Conservation (phyloP, 2,329 filamentous ascomycete genomes). For the Epicoccum nigrum region DNA sequence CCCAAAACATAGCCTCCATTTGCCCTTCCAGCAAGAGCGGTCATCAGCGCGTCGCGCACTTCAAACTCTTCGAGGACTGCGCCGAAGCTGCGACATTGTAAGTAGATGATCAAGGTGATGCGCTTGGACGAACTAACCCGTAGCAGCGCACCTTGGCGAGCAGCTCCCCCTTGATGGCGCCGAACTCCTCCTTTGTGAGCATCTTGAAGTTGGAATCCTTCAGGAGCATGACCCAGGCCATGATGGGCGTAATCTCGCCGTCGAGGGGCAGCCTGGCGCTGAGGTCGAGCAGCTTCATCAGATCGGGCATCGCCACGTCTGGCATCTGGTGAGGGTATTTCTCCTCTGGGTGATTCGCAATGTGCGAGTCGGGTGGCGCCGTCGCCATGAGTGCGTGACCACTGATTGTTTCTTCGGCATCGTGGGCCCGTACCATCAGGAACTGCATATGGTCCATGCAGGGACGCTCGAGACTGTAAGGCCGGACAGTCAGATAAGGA, state of each 20-base stretch:
- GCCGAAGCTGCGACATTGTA: constrained; percentile 60
- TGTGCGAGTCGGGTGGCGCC: constrained; percentile 75
- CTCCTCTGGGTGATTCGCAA: constrained; percentile 61
- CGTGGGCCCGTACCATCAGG: constrained; percentile 66
- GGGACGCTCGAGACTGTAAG: constrained; percentile 78
- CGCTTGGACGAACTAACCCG: constrained; percentile 67
- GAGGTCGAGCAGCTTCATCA: constrained; percentile 82
- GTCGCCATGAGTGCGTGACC: constrained; percentile 94
- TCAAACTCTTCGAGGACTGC: constrained; percentile 76
- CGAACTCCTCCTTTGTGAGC: constrained; percentile 72
- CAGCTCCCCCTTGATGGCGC: constrained; percentile 74
- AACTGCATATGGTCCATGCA: constrained; percentile 92
- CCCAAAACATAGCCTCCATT: constrained; percentile 2
- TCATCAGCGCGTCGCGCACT: constrained; percentile 77
- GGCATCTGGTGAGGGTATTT: constrained; percentile 75
- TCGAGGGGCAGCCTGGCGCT: constrained; percentile 83
- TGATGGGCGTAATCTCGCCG: constrained; percentile 91
- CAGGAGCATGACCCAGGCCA: constrained; percentile 87
- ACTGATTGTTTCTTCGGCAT: constrained; percentile 64
- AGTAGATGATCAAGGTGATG: constrained; percentile 6
- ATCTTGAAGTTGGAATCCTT: constrained; percentile 64
- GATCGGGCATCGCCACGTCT: constrained; percentile 72
- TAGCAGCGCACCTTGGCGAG: constrained; percentile 87
- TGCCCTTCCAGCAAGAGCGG: constrained; percentile 66
- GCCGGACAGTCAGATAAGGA: constrained; percentile 40